These are phyloP conservation scores for Candida awuae DNA, from an alignment of 805 yeast species.

Conservation along the genomic window DNA sequence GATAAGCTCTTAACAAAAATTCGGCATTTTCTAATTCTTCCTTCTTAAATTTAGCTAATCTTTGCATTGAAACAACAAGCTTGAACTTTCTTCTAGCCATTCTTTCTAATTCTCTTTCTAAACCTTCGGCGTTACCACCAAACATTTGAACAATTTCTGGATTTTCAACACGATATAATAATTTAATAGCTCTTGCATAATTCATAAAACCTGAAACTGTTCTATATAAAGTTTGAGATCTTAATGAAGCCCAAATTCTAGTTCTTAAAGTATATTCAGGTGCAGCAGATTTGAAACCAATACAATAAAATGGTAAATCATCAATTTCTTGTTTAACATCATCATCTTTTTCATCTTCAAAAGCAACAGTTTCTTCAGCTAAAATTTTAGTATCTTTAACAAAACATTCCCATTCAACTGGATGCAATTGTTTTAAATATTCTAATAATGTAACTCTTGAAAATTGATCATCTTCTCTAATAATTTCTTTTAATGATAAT, in stretches of 20 bases:
- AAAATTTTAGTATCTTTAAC: constrained; percentile 92
- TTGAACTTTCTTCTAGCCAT: constrained; percentile 82
- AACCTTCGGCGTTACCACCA: constrained; percentile 96
- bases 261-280: constrained; percentile 95
- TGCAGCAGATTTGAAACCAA: constrained; percentile 96
- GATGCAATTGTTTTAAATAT: constrained; percentile 89
- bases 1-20: constrained; percentile 73
- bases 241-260: constrained; percentile 95
- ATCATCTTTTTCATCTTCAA: constrained; percentile 54
- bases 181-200: constrained; percentile 91
- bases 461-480: constrained; percentile 94
- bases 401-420: constrained; percentile 96
- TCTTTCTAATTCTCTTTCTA: constrained; percentile 87
- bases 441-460: constrained; percentile 91
- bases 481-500: constrained; percentile 88
- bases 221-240: constrained; percentile 94
- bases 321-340: constrained; percentile 77
- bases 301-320: constrained; percentile 89
- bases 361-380: constrained; percentile 90
- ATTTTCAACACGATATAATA: constrained; percentile 88
- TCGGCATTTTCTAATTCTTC: constrained; percentile 78
- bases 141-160: constrained; percentile 96
- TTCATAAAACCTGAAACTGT: constrained; percentile 98
- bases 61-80: constrained; percentile 80
- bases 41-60: constrained; percentile 60